Evolutionary conservation across 2,329 filamentous ascomycete genomes (phyloP).

Genomic region (Talaromyces sp.): DNA sequence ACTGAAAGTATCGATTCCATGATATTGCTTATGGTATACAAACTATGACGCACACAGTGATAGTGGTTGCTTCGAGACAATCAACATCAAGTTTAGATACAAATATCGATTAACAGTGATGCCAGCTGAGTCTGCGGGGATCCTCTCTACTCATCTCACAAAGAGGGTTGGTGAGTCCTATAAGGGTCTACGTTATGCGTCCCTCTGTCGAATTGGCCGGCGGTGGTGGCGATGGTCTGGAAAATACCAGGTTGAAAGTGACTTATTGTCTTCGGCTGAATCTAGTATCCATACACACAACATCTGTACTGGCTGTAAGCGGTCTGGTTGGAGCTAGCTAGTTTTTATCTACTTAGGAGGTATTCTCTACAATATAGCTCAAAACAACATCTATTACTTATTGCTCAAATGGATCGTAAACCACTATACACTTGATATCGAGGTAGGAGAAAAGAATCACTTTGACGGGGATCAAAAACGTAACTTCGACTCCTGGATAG

Average conservation of each 20-base stretch:
- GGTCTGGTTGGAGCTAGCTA: neutral
- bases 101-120: neutral
- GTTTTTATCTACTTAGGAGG: neutral
- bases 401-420: neutral
- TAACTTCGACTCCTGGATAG: no score
- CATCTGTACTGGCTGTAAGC: neutral
- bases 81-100: neutral
- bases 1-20: neutral
- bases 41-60: neutral
- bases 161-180: neutral
- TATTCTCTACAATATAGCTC: neutral
- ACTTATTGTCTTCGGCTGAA: conserved; percentile 1
- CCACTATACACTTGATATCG: neutral
- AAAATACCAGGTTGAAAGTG: neutral
- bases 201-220: neutral
- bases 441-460: neutral
- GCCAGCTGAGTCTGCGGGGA: neutral
- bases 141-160: neutral
- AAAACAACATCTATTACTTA: neutral
- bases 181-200: neutral
- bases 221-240: neutral
- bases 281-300: neutral
- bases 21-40: neutral
- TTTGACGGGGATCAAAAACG: no score
- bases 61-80: neutral